phyloP scores from a whole-genome alignment of 768 basidiomycete genomes.

The Podaxis sp. region DNA sequence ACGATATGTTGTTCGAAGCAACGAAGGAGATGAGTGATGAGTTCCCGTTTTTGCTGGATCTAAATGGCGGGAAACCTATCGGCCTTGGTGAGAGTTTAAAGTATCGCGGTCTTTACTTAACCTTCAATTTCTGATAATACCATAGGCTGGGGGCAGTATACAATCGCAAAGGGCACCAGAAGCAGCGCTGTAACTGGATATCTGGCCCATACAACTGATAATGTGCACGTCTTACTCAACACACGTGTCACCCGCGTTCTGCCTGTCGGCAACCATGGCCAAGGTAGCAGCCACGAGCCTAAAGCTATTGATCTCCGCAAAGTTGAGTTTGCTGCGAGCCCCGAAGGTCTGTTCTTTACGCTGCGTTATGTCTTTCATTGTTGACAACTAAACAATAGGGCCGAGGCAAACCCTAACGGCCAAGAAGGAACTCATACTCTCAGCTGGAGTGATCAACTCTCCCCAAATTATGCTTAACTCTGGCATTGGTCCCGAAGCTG shows the following conservation, averaged over 20 bases:
- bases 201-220: slow-evolving; percentile 18
- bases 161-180: slow-evolving; percentile 2
- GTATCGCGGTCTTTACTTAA: too few species aligned
- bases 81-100: slow-evolving; percentile 13
- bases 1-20: slow-evolving; percentile 22
- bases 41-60: slow-evolving; percentile 12
- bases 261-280: too few species aligned
- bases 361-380: too few species aligned
- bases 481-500: slow-evolving; percentile 1
- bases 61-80: slow-evolving; percentile 6
- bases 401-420: too few species aligned
- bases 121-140: neutral
- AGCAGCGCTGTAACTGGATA: slow-evolving; percentile 29
- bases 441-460: neutral
- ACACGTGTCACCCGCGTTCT: slow-evolving; percentile 16
- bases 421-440: slow-evolving; percentile 5
- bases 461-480: slow-evolving; percentile 8
- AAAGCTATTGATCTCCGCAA: slow-evolving; percentile 22
- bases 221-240: too few species aligned
- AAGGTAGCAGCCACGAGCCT: too few species aligned
- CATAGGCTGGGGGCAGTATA: neutral
- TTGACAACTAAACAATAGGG: too few species aligned
- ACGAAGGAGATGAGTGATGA: slow-evolving; percentile 15
- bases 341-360: too few species aligned
- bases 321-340: slow-evolving; percentile 22